phyloP scores from a whole-genome alignment of 2,329 filamentous ascomycete species.

The Fusarium falciforme region DNA sequence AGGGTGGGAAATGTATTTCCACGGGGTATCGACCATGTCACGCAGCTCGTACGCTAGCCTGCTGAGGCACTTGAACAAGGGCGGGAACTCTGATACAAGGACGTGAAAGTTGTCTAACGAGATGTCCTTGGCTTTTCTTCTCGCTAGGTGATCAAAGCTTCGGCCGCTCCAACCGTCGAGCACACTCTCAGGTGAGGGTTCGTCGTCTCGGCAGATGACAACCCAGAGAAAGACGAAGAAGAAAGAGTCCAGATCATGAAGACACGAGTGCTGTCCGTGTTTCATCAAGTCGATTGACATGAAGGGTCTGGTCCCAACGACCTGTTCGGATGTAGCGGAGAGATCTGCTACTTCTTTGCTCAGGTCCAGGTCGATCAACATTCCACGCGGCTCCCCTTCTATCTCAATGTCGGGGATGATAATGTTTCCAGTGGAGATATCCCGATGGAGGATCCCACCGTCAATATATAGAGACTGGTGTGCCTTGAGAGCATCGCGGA shows the following conservation, averaged over 20 bases:
- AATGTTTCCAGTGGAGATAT: not conserved
- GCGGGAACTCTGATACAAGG: not conserved
- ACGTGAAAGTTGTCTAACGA: not conserved
- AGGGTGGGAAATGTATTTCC: not conserved
- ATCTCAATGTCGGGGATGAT: not conserved
- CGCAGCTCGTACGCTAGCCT: not conserved
- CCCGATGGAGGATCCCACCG: not conserved
- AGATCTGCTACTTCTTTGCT: not conserved
- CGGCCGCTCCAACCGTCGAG: not conserved
- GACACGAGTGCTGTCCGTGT: not conserved
- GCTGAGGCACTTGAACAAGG: not conserved
- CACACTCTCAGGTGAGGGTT: not conserved
- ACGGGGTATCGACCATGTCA: not conserved
- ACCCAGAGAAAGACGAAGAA: not conserved
- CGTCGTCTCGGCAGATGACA: not conserved
- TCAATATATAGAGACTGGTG: not conserved
- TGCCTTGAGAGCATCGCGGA: not conserved
- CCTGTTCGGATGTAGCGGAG: not conserved
- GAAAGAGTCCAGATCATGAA: not conserved
- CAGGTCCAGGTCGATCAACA: not conserved
- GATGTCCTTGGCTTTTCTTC: not conserved
- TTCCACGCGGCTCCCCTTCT: not conserved
- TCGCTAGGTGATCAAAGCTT: not conserved
- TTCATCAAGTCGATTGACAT: not conserved
- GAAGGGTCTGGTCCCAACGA: not conserved